Percentiles rank a stretch among this genome's conserved stretches.
Conservation (phyloP, 495 filamentous ascomycete genomes). For the Articulospora tetracladia region DNA sequence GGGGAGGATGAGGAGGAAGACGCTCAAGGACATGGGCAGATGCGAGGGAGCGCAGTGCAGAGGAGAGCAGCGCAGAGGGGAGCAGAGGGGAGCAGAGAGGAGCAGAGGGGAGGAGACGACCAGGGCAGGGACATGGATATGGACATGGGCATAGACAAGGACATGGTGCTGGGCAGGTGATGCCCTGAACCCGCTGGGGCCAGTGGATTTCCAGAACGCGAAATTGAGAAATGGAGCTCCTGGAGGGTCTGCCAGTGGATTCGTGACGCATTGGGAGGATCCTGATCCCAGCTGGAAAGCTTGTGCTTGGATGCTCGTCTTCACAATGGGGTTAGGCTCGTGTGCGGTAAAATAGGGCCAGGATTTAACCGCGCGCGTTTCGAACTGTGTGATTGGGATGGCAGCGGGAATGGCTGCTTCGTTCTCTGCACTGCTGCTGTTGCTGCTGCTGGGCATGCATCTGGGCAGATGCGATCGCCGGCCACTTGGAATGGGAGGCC, state of each 20-base stretch:
- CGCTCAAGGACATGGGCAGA: too few relatives aligned
- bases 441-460: neutral
- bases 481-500: too few relatives aligned
- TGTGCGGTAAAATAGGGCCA: neutral
- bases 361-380: conserved; percentile 12
- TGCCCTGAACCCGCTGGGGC: neutral
- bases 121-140: neutral
- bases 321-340: neutral
- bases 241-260: neutral
- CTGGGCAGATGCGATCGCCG: neutral
- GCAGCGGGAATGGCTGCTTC: neutral
- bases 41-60: too few relatives aligned
- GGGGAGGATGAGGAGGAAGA: too few relatives aligned
- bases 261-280: neutral
- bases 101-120: too few relatives aligned
- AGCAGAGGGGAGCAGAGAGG: too few relatives aligned
- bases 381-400: neutral
- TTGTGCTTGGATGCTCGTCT: neutral
- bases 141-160: neutral
- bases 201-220: neutral
- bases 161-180: neutral
- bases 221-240: neutral
- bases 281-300: neutral
- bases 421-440: neutral
- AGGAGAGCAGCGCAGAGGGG: too few relatives aligned